Evolutionary conservation across 2,329 filamentous ascomycete species (phyloP).

Genomic region (Aspergillus calidoustus): DNA sequence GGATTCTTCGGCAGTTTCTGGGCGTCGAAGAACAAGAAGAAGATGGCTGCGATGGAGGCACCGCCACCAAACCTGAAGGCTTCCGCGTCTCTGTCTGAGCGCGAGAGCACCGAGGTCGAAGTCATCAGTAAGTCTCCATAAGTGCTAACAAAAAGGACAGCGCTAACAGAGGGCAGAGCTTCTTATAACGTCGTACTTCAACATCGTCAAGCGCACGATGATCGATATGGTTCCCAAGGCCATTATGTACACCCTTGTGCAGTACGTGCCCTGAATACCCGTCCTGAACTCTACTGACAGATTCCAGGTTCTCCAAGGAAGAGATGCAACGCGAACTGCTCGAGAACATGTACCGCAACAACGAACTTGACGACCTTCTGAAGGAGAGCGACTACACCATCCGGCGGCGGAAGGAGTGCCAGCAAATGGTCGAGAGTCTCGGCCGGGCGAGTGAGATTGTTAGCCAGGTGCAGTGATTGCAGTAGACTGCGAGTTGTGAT

Average conservation of each 20-base stretch:
- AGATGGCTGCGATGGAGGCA: conserved; percentile 99
- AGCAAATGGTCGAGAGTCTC: conserved; percentile 98
- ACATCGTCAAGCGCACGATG: conserved; percentile 97
- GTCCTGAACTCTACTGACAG: conserved; percentile 17
- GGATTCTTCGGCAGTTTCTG: conserved; percentile 99
- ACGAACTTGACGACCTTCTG: conserved; percentile 88
- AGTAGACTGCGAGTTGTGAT: conserved; percentile 25
- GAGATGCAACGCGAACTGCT: conserved; percentile 98
- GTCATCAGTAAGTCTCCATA: conserved; percentile 78
- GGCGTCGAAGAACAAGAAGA: conserved; percentile 99
- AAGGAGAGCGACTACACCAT: conserved; percentile 99
- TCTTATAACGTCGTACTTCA: conserved; percentile 95
- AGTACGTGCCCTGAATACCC: conserved; percentile 64
- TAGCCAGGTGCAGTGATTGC: conserved; percentile 67
- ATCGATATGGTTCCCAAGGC: conserved; percentile 99
- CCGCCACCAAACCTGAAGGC: conserved; percentile 93
- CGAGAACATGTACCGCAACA: conserved; percentile 94
- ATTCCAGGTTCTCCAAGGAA: conserved; percentile 82
- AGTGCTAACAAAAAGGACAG: neutral
- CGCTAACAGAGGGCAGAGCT: conserved; percentile 65
- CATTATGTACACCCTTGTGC: conserved; percentile 95
- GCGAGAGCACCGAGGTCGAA: conserved; percentile 94
- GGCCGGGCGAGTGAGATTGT: conserved; percentile 93
- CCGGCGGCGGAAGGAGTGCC: conserved; percentile 93
- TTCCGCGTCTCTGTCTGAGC: conserved; percentile 89